Base-by-base conservation (phyloP, 805 yeast genomes). In the Hanseniaspora guilliermondii region DNA sequence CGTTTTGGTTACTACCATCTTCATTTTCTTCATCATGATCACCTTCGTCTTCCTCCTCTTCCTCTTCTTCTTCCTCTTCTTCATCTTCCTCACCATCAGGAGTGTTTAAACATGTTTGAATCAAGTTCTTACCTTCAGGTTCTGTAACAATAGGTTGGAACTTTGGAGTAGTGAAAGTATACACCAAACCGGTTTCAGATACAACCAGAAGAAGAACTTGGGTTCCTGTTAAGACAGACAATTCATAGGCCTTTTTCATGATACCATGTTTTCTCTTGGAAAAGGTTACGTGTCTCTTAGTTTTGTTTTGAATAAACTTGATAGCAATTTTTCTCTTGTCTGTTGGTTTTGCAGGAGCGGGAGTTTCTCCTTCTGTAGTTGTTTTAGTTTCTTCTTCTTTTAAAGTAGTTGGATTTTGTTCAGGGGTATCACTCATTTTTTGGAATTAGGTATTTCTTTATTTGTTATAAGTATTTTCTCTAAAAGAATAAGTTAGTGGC, bases 201-300 rank as follows among this genome's bases (percentile, higher is more conserved):
- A 93, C 98, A 55, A 93, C 98, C 62, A 93, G 78, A 57, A 93
- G 74, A 59, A 93, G 76, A 30, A 93, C 97, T 70, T 93, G 98
- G 33, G 98, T 93, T 56, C 98, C 98, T 14, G 98, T 93, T 62
- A 93, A 77, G 53, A 93, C 97, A 21, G 95, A 85, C 60, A 93
- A 76, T 69, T 93, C 98, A 71, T 91, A 93, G n/a, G 98, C 98
- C 73, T 93, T 93, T 73, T 93, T 93, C 98, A 93, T 93, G 65
- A 93, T 91, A 62, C 98, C 98, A 46, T 96, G 97, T 72, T 91
- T 91, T 72, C 98, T 85, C 73, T 93, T 93, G 53, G 97, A 87
- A 65, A 93, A 93, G 32, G 98, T 93, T 63, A 93, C 94, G 71
- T 93, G 98, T 65, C 98, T 86, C 69, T 98, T 82, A 21, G 96